These are phyloP conservation scores for Penicillium egyptiacum DNA, from an alignment of 495 filamentous ascomycete species.

Conservation along the genomic window DNA sequence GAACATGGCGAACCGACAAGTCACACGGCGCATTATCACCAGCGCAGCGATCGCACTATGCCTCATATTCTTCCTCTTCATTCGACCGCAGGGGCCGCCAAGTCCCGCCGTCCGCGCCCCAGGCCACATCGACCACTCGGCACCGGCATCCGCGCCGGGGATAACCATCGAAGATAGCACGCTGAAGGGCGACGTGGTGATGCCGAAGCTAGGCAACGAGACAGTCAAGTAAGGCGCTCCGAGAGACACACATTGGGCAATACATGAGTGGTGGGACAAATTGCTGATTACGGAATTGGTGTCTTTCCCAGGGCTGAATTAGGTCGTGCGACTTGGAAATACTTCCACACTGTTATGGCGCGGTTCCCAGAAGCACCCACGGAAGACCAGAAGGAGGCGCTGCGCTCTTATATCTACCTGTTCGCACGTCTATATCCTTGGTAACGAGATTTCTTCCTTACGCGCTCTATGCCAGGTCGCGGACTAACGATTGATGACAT, in stretches of 20 bases:
- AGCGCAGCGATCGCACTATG: conserved; percentile 37
- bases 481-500: conserved; percentile 16
- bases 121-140: conserved; percentile 40
- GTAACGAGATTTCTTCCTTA: conserved; percentile 34
- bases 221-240: conserved; percentile 60
- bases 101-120: conserved; percentile 46
- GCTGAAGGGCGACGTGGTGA: conserved; percentile 77
- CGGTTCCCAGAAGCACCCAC: conserved; percentile 87
- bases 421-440: conserved; percentile 92
- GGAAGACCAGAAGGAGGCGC: conserved; percentile 75
- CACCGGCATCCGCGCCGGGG: conserved; percentile 18
- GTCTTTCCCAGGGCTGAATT: conserved; percentile 67
- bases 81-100: conserved; percentile 42
- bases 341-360: conserved; percentile 93
- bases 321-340: conserved; percentile 85
- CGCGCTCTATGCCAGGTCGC: conserved; percentile 1
- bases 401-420: conserved; percentile 82
- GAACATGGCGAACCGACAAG: conserved; percentile 46
- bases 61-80: conserved; percentile 43
- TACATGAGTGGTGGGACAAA: neutral
- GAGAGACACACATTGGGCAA: neutral
- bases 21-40: conserved; percentile 42
- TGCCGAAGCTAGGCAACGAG: conserved; percentile 87
- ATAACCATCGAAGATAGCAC: conserved; percentile 40
- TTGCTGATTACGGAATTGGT: conserved; percentile 10